A percentile compares a stretch with the other conserved stretches of the same genome.
Evolutionary conservation across 108 stramenopile species (phyloP).

Genomic region (Bacterosira constricta): DNA sequence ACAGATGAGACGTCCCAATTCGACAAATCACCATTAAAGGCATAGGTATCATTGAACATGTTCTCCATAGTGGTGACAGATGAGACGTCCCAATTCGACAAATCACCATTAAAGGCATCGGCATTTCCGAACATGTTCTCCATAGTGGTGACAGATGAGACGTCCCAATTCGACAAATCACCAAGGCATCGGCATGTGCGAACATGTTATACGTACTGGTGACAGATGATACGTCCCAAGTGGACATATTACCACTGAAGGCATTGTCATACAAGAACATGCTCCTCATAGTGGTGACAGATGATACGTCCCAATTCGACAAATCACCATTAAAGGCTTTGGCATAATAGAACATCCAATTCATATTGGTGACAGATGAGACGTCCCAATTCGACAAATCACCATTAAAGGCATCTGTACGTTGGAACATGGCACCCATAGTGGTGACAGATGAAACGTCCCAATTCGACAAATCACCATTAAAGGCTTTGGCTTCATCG

Average conservation of each 20-base stretch:
- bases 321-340: not conserved
- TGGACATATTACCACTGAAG: not conserved
- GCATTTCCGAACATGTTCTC: not conserved
- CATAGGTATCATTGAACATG: not conserved
- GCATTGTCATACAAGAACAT: not conserved
- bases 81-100: slow-evolving; percentile 27
- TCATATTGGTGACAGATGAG: not conserved
- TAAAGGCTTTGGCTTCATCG: not conserved
- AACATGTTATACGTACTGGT: not conserved
- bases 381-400: not conserved
- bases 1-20: too few species aligned
- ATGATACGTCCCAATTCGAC: not conserved
- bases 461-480: not conserved
- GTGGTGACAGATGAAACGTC: not conserved
- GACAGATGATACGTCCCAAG: not conserved
- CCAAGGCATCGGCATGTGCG: not conserved
- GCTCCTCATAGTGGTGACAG: not conserved
- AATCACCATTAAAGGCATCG: slow-evolving; percentile 17
- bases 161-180: not conserved
- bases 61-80: slow-evolving; percentile 37
- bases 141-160: not conserved
- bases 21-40: slow-evolving; percentile 20
- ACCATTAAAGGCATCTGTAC: slow-evolving; percentile 13
- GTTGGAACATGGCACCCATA: not conserved
- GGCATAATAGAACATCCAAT: not conserved